Conservation (phyloP, 805 yeast genomes). For the Metahyphopichia silvanorum region DNA sequence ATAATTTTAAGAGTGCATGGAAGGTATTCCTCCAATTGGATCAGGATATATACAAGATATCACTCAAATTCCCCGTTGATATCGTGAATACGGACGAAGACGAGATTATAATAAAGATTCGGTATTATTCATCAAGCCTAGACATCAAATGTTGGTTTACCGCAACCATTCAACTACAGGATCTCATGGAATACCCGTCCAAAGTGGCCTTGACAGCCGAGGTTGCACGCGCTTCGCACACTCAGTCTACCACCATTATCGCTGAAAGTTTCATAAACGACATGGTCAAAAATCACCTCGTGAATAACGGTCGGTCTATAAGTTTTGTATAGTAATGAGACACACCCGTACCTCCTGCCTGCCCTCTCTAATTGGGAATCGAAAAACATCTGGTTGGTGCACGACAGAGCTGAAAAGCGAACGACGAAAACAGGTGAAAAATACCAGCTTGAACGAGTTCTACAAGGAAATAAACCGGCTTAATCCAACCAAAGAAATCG, state of each 20-base stretch:
- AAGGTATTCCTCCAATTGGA: constrained; percentile 19
- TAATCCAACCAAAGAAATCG: too few species aligned
- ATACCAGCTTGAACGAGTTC: too few species aligned
- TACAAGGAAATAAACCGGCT: too few species aligned
- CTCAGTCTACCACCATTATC: not conserved
- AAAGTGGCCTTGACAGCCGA: not conserved
- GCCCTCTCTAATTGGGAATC: too few species aligned
- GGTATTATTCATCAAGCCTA: constrained; percentile 12
- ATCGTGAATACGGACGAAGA: constrained; percentile 4
- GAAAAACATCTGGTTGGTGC: too few species aligned
- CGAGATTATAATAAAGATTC: constrained; percentile 8
- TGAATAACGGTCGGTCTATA: too few species aligned
- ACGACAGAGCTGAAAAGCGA: too few species aligned
- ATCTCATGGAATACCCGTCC: constrained; percentile 1
- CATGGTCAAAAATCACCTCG: not conserved
- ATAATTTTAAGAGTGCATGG: constrained; percentile 15
- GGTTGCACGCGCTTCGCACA: not conserved
- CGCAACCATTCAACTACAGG: not conserved
- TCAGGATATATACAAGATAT: constrained; percentile 24
- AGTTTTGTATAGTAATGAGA: too few species aligned
- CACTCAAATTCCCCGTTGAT: constrained; percentile 25
- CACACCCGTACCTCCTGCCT: constrained; percentile 1
- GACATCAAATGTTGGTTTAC: constrained; percentile 10
- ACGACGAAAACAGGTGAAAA: too few species aligned
- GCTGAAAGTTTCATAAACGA: constrained; percentile 1